Evolutionary conservation across 305 asterid species (phyloP), one percentile per base, ranked within the genome.

Genomic region (Plantago rigida): DNA sequence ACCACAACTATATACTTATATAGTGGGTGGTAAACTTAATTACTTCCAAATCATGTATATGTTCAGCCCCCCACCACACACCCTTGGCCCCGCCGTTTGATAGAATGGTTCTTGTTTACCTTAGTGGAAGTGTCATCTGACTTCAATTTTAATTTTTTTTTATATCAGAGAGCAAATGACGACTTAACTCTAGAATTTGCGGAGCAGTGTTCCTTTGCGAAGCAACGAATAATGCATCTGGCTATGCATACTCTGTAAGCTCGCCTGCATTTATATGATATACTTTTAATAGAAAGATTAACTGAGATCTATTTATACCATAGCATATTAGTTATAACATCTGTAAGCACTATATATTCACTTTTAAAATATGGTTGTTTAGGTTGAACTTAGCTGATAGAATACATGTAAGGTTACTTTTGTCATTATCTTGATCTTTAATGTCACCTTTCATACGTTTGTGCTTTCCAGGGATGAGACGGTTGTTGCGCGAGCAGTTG

Each of bases 181-280:
- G 98, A 92, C 79, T 86, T 88, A 71, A 92, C 96, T 1, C 86
- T 92, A 19, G 98, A 88, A 81, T 96, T 92, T 58, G 98, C 88
- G 82, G 95, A 86, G 73, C 98, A 92, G 58, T 92, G 98, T 58
- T 84, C 98, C 22, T 92, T 86, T 74, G 94, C 84, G 48, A 92
- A 92, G 85, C 96, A 92, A 61, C 82, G 86, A 65, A 85, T 92
- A 31, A 88, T 88, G 94, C 94, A 92, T 73, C 89, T 92, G 62
- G 96, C 95, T 54, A 66, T 88, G 69, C 81, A 92, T 57, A 88
- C 98, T 45, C 79, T 88, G 98, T 88, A 72, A 71, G 78, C 48
- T 66, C 28, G 24, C 62, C 55, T 44, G 7, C 58, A 26, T 12
- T 53, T 10, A 11, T 22, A 22, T 51, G 57, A 10, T 51, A 51